A percentile compares a stretch with the other conserved stretches of the same genome.
Conservation (phyloP, 2,329 filamentous ascomycete species). For the Tolypocladium inflatum region DNA sequence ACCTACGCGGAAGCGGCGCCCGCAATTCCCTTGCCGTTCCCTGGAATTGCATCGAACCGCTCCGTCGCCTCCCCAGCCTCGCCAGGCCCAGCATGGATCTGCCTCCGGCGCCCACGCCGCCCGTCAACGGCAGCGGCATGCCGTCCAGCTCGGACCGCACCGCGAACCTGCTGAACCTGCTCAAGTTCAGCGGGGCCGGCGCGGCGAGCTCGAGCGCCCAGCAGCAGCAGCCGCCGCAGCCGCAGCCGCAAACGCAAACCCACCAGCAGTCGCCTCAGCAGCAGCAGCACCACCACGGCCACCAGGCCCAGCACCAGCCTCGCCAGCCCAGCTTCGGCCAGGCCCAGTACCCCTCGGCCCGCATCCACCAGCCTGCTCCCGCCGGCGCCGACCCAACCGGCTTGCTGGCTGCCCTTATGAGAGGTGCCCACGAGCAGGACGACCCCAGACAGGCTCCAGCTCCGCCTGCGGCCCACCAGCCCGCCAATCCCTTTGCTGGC, state of each 20-base stretch:
- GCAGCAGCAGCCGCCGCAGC: conserved; percentile 24
- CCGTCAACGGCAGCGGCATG: conserved; percentile 28
- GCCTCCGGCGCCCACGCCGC: conserved; percentile 42
- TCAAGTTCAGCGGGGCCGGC: conserved; percentile 46
- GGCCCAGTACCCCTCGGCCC: conserved; percentile 18
- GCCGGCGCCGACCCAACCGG: conserved; percentile 46
- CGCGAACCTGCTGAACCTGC: conserved; percentile 47
- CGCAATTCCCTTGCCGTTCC: background rate
- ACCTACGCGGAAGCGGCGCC: background rate
- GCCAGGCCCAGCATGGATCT: conserved; percentile 26
- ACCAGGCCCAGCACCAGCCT: conserved; percentile 10
- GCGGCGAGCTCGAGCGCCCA: conserved; percentile 19
- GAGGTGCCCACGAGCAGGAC: conserved; percentile 43
- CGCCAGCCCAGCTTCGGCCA: conserved; percentile 10
- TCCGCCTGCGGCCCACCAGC: conserved; percentile 13
- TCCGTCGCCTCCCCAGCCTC: background rate
- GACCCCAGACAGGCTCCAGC: conserved; percentile 16
- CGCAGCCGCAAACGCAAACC: conserved; percentile 10
- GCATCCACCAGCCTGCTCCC: conserved; percentile 48
- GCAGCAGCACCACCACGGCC: conserved; percentile 11
- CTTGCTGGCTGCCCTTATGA: conserved; percentile 51
- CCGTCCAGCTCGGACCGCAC: conserved; percentile 36
- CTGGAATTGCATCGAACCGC: background rate
- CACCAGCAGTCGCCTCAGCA: conserved; percentile 13
- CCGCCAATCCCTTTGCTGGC: conserved; percentile 31